phyloP scores from a whole-genome alignment of 225 moss, liverwort and hornwort genomes.

The Anthoceros angustus region DNA sequence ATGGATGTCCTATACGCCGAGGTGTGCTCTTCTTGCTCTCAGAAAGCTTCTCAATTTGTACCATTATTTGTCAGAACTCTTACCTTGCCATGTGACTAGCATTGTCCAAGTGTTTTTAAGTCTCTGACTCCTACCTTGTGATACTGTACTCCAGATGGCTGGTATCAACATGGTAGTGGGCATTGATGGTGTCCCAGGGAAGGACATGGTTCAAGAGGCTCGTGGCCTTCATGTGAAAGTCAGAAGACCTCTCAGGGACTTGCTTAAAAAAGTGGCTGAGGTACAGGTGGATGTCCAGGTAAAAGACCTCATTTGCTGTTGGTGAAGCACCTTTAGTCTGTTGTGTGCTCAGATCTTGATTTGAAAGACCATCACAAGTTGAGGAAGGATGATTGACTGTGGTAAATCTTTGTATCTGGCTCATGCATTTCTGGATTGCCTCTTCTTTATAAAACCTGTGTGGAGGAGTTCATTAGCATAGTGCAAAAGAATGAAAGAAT shows the following conservation, averaged over 20 bases:
- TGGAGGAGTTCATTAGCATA: background rate
- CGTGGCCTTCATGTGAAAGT: conserved; percentile 74
- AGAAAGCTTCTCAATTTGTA: background rate
- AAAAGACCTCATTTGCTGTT: background rate
- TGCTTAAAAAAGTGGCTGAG: conserved; percentile 95
- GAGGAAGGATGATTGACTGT: background rate
- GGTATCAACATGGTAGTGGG: conserved; percentile 98
- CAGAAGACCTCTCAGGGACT: conserved; percentile 68
- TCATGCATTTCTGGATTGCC: background rate
- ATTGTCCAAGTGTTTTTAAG: no score
- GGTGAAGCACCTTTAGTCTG: background rate
- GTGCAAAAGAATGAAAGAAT: background rate
- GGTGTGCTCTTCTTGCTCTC: conserved; percentile 24
- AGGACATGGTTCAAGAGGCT: conserved; percentile 84
- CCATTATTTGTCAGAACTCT: no score
- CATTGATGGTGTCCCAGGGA: conserved; percentile 72
- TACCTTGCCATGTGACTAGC: no score
- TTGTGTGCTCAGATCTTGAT: background rate
- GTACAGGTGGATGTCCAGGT: conserved; percentile 90
- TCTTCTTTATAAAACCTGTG: background rate
- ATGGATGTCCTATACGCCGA: conserved; percentile 84
- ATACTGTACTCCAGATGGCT: conserved; percentile 36
- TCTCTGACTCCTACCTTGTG: no score
- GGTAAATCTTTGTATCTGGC: background rate
- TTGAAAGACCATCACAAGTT: no score